Evolutionary conservation across 2,329 filamentous ascomycete species (phyloP).

Genomic region (Calonectria hawksworthii): DNA sequence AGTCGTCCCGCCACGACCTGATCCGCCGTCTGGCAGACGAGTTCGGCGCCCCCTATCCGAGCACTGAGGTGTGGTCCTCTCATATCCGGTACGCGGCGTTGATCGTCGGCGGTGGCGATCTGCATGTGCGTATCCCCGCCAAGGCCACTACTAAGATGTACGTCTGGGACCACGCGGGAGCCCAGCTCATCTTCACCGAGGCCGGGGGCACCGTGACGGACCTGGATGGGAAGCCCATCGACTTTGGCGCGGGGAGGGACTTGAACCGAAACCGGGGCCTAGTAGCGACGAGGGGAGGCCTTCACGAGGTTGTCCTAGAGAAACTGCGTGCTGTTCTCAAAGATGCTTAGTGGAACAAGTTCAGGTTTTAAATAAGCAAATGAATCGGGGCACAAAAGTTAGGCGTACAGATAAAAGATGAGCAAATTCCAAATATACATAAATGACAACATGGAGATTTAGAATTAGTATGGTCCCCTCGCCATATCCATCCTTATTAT

Average conservation of each 20-base stretch:
- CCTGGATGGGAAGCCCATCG: conserved; percentile 52
- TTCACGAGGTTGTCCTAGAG: conserved; percentile 59
- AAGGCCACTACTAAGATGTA: conserved; percentile 41
- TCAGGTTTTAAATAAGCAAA: background rate
- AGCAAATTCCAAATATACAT: background rate
- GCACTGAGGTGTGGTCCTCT: conserved; percentile 56
- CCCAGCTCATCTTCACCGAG: conserved; percentile 70
- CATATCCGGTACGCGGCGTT: conserved; percentile 56
- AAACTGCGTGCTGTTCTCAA: conserved; percentile 41
- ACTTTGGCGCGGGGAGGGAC: conserved; percentile 54
- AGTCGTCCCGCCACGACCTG: conserved; percentile 51
- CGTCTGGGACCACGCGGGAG: conserved; percentile 70
- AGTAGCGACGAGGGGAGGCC: conserved; percentile 59
- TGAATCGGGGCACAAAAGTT: background rate
- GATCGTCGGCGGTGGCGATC: conserved; percentile 53
- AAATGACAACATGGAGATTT: background rate
- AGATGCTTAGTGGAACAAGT: conserved; percentile 13
- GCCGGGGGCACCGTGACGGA: conserved; percentile 68
- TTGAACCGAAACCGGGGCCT: conserved; percentile 52
- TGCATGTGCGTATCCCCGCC: conserved; percentile 51
- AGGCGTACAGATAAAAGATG: background rate
- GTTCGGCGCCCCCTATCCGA: conserved; percentile 52
- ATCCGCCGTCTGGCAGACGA: conserved; percentile 44
- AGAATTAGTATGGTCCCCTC: background rate
- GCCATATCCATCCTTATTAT: background rate